Conservation (phyloP, 2,329 filamentous ascomycete species). For the Colletotrichum cordylinicola region DNA sequence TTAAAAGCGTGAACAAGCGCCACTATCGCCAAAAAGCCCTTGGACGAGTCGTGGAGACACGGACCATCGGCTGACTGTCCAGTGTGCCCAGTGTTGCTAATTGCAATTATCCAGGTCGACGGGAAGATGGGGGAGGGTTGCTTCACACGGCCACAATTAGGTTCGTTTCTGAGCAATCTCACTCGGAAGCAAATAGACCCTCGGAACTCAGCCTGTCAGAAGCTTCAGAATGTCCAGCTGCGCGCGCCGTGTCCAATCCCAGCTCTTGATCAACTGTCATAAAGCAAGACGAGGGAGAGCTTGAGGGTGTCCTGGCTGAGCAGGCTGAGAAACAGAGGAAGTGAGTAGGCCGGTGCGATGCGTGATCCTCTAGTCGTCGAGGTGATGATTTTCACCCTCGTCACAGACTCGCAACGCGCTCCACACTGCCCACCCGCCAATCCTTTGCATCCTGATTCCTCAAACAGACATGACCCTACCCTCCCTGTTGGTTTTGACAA, state of each 20-base stretch:
- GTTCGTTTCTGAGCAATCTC: not conserved
- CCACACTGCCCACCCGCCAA: not conserved
- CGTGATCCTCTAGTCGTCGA: not conserved
- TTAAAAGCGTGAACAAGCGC: not conserved
- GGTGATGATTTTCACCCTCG: not conserved
- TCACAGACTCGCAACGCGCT: not conserved
- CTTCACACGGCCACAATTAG: not conserved
- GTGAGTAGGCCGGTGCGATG: not conserved
- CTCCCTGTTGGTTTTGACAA: not conserved
- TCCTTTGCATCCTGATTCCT: not conserved
- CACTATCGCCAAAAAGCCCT: not conserved
- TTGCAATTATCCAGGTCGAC: not conserved
- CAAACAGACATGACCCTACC: not conserved
- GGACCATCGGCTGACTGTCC: not conserved
- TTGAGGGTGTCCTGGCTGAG: not conserved
- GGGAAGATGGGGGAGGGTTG: not conserved
- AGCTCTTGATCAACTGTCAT: not conserved
- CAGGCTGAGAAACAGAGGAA: not conserved
- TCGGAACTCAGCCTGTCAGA: not conserved
- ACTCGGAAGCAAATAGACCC: not conserved
- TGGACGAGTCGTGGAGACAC: not conserved
- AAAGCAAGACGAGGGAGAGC: not conserved
- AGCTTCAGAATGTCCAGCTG: not conserved
- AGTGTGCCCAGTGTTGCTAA: not conserved
- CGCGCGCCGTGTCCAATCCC: not conserved